Conservation (phyloP, 495 filamentous ascomycete species). For the Lasiosphaeria hispida region DNA sequence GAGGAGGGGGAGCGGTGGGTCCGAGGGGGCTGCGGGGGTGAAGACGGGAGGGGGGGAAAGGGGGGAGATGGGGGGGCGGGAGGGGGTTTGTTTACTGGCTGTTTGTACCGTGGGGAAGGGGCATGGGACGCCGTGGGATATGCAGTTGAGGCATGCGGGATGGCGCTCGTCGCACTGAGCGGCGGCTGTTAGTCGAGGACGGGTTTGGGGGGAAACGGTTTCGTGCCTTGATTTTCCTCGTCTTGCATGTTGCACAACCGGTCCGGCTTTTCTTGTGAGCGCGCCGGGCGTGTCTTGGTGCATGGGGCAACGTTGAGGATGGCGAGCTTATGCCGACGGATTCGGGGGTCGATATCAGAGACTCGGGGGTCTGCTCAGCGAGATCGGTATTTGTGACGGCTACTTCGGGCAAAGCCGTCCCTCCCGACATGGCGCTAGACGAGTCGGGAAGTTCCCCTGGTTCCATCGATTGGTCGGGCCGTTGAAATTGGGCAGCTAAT, state of each 20-base stretch:
- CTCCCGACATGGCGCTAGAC: too few relatives aligned
- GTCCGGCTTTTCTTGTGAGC: slow-evolving; percentile 42
- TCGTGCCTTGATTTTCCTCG: slow-evolving; percentile 42
- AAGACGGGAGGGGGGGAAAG: not conserved
- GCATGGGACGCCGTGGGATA: slow-evolving; percentile 39
- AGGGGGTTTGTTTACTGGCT: not conserved
- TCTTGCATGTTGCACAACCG: slow-evolving; percentile 41
- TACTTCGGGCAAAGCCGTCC: too few relatives aligned
- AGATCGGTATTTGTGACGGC: too few relatives aligned
- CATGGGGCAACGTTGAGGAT: too few relatives aligned
- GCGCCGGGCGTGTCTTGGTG: slow-evolving; percentile 8
- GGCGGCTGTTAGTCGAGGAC: not conserved
- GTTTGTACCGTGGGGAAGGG: slow-evolving; percentile 29
- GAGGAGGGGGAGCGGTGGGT: slow-evolving; percentile 25
- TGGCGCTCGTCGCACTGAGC: slow-evolving; percentile 43
- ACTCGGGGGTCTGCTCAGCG: too few relatives aligned
- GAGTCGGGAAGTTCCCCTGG: too few relatives aligned
- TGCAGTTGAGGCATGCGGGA: slow-evolving; percentile 43
- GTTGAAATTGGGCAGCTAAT: too few relatives aligned
- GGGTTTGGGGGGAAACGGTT: not conserved
- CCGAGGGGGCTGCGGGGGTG: not conserved
- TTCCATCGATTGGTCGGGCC: too few relatives aligned
- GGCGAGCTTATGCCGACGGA: too few relatives aligned
- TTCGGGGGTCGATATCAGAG: too few relatives aligned
- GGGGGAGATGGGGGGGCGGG: slow-evolving; percentile 1